These are phyloP conservation scores for Trametes pubescens DNA, from an alignment of 1,284 basidiomycete genomes.

Conservation along the genomic window DNA sequence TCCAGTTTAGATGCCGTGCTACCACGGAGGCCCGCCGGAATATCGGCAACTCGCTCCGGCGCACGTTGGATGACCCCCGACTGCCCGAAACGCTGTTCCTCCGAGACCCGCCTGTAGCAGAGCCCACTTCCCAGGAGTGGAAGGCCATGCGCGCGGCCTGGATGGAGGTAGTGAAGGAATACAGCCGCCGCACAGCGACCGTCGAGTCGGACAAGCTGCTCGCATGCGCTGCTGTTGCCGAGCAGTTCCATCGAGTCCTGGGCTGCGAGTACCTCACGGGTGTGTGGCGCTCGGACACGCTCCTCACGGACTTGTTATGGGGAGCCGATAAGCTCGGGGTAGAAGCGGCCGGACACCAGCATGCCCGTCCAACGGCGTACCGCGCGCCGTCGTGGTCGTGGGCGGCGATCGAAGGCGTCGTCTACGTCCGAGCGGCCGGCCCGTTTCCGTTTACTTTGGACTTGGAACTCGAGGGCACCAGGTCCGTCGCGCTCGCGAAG, in stretches of 20 bases:
- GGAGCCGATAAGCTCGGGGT: too few relatives aligned
- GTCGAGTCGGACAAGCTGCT: constrained; percentile 26
- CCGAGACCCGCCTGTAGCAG: background rate
- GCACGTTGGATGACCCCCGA: background rate
- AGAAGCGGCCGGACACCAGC: constrained; percentile 20
- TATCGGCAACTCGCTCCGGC: constrained; percentile 17
- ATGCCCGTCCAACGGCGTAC: constrained; percentile 12
- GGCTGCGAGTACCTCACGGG: constrained; percentile 23
- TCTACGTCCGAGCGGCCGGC: background rate
- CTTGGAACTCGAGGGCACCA: too few relatives aligned
- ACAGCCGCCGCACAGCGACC: constrained; percentile 16
- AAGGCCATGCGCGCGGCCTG: constrained; percentile 15
- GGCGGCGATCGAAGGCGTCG: constrained; percentile 6
- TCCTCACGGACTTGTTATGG: constrained; percentile 25
- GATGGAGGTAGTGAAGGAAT: constrained; percentile 22
- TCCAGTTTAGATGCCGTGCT: constrained; percentile 27
- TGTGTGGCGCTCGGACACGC: background rate
- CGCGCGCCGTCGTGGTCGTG: constrained; percentile 29
- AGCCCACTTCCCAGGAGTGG: background rate
- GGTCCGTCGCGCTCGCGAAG: background rate
- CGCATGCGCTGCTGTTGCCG: constrained; percentile 26
- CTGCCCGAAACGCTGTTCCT: constrained; percentile 22
- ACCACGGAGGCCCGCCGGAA: constrained; percentile 9
- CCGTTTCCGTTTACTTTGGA: too few relatives aligned
- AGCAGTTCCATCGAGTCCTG: constrained; percentile 24